Evolutionary conservation across 1,284 basidiomycete genomes (phyloP).

Genomic region (Austropuccinia psidii): DNA sequence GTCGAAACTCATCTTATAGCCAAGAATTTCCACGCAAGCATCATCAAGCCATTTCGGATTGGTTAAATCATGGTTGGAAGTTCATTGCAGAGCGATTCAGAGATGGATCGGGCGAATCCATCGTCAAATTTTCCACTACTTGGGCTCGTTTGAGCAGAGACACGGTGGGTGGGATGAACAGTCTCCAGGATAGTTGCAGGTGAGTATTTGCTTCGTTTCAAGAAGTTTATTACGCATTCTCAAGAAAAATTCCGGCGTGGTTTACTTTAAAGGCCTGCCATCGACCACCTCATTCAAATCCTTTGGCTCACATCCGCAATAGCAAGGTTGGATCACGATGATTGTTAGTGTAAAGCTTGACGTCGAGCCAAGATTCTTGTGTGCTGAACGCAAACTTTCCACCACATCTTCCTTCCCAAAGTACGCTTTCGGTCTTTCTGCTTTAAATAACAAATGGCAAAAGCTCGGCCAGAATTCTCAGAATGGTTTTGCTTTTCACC

Average conservation of each 20-base stretch:
- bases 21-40: no score
- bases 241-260: neutral
- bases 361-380: no score
- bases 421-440: no score
- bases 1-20: no score
- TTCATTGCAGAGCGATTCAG: neutral
- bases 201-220: neutral
- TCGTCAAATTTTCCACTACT: neutral
- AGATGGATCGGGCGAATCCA: neutral
- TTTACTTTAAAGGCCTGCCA: neutral
- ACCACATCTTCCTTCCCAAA: neutral
- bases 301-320: conserved; percentile 5
- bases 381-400: neutral
- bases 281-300: neutral
- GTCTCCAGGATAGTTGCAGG: neutral
- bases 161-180: neutral
- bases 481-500: neutral
- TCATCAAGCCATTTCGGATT: neutral
- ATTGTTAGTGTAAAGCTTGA: neutral
- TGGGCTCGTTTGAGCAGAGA: conserved; percentile 14
- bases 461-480: neutral
- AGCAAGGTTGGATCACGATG: neutral
- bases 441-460: neutral
- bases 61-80: neutral
- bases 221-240: neutral